Evolutionary conservation across 371 early-diverging fungal species (phyloP), one percentile per base, ranked within the genome.

Genomic region (Dichotomocladium elegans): DNA sequence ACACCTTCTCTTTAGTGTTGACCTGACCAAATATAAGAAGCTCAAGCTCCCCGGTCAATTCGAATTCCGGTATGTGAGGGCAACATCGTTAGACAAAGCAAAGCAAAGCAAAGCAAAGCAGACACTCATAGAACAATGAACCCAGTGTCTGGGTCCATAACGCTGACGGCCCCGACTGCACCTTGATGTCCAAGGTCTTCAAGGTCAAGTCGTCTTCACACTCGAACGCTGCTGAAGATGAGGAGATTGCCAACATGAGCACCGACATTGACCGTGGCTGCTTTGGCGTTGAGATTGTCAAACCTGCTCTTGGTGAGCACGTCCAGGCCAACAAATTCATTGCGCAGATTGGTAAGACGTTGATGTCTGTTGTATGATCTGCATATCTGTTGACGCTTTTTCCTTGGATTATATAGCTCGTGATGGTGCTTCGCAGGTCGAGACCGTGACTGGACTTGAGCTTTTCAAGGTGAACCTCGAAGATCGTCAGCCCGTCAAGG

Each of bases 101-200:
- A n/a, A n/a, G n/a, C n/a, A n/a, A n/a, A n/a, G n/a, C n/a, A 37
- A 17, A 15, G 12, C 6, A 2, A 37, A 17, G 37, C 21, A 37
- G 17, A 17, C 37, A 37, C 15, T 9, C 21, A 37, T 37, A 17
- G 37, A 27, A 8, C n/a, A 4, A 22, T 25, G 7, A 27, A 34
- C 25, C 30, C 25, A 60, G 60, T 34, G 55, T 54, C 28, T 60
- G 60, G 60, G 60, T 60, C 40, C 60, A 60, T 47, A 60, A 60
- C 55, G 14, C 25, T 19, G 51, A 49, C 27, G 55, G 54, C 33
- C 63, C 58, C 22, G 63, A 62, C 50, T 62, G 63, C 41, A 57
- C 58, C 11, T 42, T 62, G 51, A 44, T 45, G 47, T 57, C 58
- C 53, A 57, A 62, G 54, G 55, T 58, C n/a, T 31, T 25, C 52